Evolutionary conservation across 495 filamentous ascomycete species (phyloP).

Genomic region (Aspergillus saccharolyticus): DNA sequence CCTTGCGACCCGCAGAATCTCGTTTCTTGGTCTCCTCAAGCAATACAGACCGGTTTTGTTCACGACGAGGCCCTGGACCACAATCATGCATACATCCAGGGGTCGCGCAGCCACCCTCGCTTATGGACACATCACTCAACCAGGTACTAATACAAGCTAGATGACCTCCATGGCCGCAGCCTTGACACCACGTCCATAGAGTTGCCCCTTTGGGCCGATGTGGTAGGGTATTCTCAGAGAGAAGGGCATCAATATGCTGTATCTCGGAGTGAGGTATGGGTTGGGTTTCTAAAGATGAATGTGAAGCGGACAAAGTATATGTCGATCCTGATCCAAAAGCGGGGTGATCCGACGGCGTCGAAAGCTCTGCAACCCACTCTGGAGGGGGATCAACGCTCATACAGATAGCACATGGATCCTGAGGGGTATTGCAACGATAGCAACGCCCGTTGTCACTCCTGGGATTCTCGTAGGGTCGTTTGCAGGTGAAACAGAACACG

Average conservation of each 20-base stretch:
- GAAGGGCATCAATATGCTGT: constrained; percentile 11
- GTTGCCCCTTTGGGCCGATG: constrained; percentile 30
- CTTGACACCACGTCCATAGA: constrained; percentile 67
- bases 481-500: constrained; percentile 44
- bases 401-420: constrained; percentile 43
- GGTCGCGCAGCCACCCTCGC: constrained; percentile 68
- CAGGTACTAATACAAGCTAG: constrained; percentile 61
- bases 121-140: constrained; percentile 51
- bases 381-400: constrained; percentile 43
- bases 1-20: constrained; percentile 32
- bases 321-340: constrained; percentile 18
- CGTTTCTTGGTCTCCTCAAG: constrained; percentile 34
- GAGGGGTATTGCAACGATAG: constrained; percentile 39
- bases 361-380: constrained; percentile 43
- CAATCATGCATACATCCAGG: constrained; percentile 71
- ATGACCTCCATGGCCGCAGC: constrained; percentile 73
- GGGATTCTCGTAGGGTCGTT: constrained; percentile 43
- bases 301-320: constrained; percentile 24
- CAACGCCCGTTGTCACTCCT: constrained; percentile 39
- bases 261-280: constrained; percentile 24
- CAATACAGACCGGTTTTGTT: constrained; percentile 34
- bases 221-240: constrained; percentile 14
- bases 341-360: constrained; percentile 13
- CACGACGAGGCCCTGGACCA: constrained; percentile 56
- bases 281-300: constrained; percentile 31